Conservation (phyloP, 2,329 filamentous ascomycete species). For the Cladophialophora immunda region DNA sequence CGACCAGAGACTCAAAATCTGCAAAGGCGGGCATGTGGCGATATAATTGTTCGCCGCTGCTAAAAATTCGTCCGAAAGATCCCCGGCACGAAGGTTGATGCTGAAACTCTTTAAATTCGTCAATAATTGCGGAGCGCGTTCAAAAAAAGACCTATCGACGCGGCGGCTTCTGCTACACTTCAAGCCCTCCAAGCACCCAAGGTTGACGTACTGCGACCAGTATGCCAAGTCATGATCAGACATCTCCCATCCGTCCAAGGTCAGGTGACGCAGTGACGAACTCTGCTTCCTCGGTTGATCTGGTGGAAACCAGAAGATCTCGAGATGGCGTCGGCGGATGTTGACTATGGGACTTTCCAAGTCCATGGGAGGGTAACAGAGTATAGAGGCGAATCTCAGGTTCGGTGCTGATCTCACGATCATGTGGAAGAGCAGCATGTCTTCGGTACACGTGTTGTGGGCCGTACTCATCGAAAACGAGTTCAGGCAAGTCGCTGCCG, state of each 20-base stretch:
- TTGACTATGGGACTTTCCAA: not conserved
- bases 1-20: constrained; percentile 37
- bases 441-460: not conserved
- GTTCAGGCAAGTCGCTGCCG: constrained; percentile 6
- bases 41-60: constrained; percentile 30
- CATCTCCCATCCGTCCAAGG: constrained; percentile 33
- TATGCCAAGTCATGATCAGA: constrained; percentile 23
- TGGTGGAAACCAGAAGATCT: constrained; percentile 10
- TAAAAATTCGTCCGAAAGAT: not conserved
- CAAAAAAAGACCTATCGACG: constrained; percentile 31
- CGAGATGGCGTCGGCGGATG: not conserved
- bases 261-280: constrained; percentile 31
- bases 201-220: constrained; percentile 31
- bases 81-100: constrained; percentile 28
- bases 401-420: constrained; percentile 29
- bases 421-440: constrained; percentile 19
- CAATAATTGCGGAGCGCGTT: constrained; percentile 23
- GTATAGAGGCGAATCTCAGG: constrained; percentile 27
- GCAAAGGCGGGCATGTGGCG: constrained; percentile 28
- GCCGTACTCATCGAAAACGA: constrained; percentile 18
- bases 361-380: not conserved
- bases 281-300: constrained; percentile 11
- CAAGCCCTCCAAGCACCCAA: constrained; percentile 28
- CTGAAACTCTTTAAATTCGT: constrained; percentile 32
- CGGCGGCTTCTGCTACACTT: constrained; percentile 30